Conservation (phyloP, 495 filamentous ascomycete species). For the Corynascus novoguineensis region DNA sequence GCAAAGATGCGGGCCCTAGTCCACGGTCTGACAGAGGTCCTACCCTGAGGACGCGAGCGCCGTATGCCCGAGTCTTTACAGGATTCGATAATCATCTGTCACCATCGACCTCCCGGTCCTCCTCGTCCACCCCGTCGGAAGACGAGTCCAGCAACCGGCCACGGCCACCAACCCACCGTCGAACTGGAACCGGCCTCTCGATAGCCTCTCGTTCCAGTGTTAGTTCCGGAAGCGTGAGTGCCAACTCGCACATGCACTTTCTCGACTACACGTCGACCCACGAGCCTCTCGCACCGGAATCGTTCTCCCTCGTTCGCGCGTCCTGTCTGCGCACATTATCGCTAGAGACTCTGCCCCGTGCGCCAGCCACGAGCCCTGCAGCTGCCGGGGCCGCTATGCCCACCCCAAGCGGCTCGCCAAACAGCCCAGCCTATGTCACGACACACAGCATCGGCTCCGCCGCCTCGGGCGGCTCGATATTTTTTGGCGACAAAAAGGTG, state of each 20-base stretch:
- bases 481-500: constrained; percentile 74
- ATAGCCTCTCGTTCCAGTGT: constrained; percentile 41
- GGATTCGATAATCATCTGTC: constrained; percentile 31
- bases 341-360: constrained; percentile 75
- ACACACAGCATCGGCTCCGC: constrained; percentile 42
- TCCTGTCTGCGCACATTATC: constrained; percentile 83
- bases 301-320: constrained; percentile 79
- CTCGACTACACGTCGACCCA: constrained; percentile 83
- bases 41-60: constrained; percentile 44
- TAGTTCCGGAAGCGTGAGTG: constrained; percentile 35
- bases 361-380: constrained; percentile 33
- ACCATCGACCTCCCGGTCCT: constrained; percentile 40
- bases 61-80: constrained; percentile 44
- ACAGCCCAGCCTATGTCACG: constrained; percentile 43
- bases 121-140: constrained; percentile 42
- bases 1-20: constrained; percentile 27
- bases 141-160: constrained; percentile 30
- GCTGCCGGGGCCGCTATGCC: constrained; percentile 29
- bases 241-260: constrained; percentile 72
- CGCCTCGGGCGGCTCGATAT: constrained; percentile 63
- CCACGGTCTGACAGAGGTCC: constrained; percentile 32
- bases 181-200: constrained; percentile 27
- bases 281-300: constrained; percentile 64
- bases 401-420: constrained; percentile 32
- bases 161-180: constrained; percentile 26